These are phyloP conservation scores for Arctium lappa DNA, from an alignment of 129 eudicot species.

Conservation along the genomic window DNA sequence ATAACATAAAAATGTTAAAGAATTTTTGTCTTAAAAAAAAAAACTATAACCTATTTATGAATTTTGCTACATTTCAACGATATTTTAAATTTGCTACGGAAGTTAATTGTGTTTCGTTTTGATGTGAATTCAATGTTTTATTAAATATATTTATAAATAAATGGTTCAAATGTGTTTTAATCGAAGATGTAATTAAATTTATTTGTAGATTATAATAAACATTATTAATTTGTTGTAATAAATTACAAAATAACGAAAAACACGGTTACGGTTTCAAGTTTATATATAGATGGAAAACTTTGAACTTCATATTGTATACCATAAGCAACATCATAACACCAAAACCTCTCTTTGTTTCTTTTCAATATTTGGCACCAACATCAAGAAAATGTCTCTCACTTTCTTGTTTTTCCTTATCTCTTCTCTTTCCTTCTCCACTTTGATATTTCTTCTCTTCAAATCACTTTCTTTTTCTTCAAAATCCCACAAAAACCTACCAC, in stretches of 20 bases:
- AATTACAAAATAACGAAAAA: no score
- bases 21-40: background rate
- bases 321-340: background rate
- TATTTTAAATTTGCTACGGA: no score
- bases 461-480: slow-evolving; percentile 9
- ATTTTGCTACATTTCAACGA: background rate
- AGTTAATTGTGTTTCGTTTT: no score
- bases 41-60: no score
- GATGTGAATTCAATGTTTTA: no score
- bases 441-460: slow-evolving; percentile 26
- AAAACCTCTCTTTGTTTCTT: background rate
- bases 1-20: no score
- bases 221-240: no score
- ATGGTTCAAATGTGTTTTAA: no score
- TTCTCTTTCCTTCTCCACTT: background rate
- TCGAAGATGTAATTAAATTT: no score
- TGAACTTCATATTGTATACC: background rate
- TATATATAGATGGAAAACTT: background rate
- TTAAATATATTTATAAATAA: no score
- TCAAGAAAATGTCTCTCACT: slow-evolving; percentile 21
- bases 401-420: background rate
- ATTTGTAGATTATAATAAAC: no score
- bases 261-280: background rate
- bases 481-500: slow-evolving; percentile 27
- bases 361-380: background rate